Base-by-base conservation (phyloP, 1,284 basidiomycete species). In the Serendipita sp. region DNA sequence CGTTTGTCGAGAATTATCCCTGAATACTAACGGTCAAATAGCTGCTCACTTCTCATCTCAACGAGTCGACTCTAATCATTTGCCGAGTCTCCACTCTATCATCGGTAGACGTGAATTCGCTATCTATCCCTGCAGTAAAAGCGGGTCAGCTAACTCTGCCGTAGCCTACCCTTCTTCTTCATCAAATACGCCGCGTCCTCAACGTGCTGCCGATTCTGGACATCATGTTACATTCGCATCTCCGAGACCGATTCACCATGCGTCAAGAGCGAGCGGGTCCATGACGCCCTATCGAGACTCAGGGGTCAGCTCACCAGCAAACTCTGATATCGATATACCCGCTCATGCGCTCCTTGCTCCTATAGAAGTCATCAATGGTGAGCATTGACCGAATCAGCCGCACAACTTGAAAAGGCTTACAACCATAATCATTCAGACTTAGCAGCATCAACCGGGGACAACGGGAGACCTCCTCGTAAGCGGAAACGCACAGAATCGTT, bases 291-390 rank as follows among this genome's bases (percentile, higher is more conserved):
- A 58, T 58, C 53, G 53, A 26, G 53, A 58, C 62, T 62, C 65
- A 29, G 60, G 26, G 12, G 47, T 64, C 12, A 62, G 55, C 45
- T 66, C 65, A 42, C 66, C 65, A 3, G 64, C 67, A 8, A 67
- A 66, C 43, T 67, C 67, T 41, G 67, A 67, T 49, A 65, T 63
- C n/a, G 67, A 68, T 50, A 62, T 68, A 22, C 67, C 67, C 15
- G 64, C 61, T 32, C 63, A 65, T 26, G 67, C 67, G 4, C 38
- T 68, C 17, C 58, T 66, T 34, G 66, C 66, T 38, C 67, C 67
- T n/a, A 68, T 68, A 38, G 65, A 65, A 12, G 67, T 68, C 8
- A 42, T 68, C 15, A 65, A 65, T 49, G 65, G 67, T 68, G 49
- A 32, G 66, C 6, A 10, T n/a, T 32, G 10, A 6, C 26, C 32